Conservation (phyloP, 2,329 filamentous ascomycete genomes). For the Colletotrichum nymphaeae region DNA sequence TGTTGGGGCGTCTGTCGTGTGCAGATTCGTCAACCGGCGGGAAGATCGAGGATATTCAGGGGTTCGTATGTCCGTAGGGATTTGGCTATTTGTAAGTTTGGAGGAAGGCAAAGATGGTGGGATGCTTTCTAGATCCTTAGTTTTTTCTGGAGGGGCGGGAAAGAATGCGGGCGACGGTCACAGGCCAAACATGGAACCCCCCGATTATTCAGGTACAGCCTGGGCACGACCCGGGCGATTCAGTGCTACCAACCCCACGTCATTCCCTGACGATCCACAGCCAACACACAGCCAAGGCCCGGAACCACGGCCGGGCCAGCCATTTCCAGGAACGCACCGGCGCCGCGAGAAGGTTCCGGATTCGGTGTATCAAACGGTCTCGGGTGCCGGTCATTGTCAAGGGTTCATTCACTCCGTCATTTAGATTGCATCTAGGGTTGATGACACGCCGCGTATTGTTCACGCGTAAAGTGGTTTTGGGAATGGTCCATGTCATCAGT, state of each 20-base stretch:
- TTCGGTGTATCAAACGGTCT: neutral
- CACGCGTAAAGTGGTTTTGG: neutral
- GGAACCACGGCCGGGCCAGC: neutral
- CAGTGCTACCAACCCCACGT: slow-evolving; percentile 25
- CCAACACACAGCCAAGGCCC: too few relatives aligned
- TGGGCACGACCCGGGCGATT: neutral
- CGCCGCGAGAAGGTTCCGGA: slow-evolving; percentile 15
- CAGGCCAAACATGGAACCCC: neutral
- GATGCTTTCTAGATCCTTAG: slow-evolving; percentile 21
- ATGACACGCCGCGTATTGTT: neutral
- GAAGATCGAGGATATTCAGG: slow-evolving; percentile 25
- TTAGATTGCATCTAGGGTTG: neutral
- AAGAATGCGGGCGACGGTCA: neutral
- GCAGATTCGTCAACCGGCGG: slow-evolving; percentile 16
- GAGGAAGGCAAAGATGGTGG: slow-evolving; percentile 12
- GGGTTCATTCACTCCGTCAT: slow-evolving; percentile 1
- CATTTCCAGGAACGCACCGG: slow-evolving; percentile 10
- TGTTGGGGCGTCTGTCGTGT: neutral
- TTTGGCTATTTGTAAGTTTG: slow-evolving; percentile 14
- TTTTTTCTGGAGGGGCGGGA: slow-evolving; percentile 17
- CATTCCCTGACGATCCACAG: slow-evolving; percentile 12
- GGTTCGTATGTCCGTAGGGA: neutral
- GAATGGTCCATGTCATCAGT: slow-evolving; percentile 1
- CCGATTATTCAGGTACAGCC: neutral
- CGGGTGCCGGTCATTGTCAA: neutral